These are phyloP conservation scores for Chalaropsis ovoidea DNA, from an alignment of 2,329 filamentous ascomycete genomes.

Conservation along the genomic window DNA sequence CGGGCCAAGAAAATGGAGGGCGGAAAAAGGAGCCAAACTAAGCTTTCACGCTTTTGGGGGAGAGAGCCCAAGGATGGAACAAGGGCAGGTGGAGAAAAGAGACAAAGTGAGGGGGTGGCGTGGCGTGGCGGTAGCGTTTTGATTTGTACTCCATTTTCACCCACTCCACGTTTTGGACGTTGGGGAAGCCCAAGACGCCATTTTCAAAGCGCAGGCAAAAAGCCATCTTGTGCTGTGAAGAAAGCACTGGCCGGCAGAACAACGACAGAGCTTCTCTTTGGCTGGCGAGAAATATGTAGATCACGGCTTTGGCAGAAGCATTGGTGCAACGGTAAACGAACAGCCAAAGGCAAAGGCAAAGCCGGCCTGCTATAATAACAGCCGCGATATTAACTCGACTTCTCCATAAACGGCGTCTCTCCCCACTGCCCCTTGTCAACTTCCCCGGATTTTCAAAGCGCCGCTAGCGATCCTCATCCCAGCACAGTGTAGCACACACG, in stretches of 20 bases:
- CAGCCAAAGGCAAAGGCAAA: background rate
- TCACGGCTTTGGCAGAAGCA: background rate
- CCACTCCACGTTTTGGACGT: background rate
- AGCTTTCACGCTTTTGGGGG: slow-evolving; percentile 4
- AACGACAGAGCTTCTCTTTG: background rate
- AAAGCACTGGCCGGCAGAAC: background rate
- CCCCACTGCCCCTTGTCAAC: background rate
- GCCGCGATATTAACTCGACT: background rate
- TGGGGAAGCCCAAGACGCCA: slow-evolving; percentile 1
- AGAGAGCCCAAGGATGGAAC: background rate
- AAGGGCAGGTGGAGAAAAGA: background rate
- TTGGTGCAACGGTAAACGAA: no score
- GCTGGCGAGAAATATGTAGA: background rate
- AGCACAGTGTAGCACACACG: background rate
- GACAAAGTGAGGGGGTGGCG: no score
- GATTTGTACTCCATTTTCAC: no score
- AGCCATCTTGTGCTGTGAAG: background rate
- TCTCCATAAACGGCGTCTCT: slow-evolving; percentile 1
- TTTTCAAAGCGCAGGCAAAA: background rate
- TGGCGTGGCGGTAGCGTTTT: background rate
- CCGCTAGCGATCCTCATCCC: background rate
- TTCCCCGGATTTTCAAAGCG: slow-evolving; percentile 16
- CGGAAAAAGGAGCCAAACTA: background rate
- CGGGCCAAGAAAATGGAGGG: background rate
- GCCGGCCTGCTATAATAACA: background rate